Evolutionary conservation across 2,329 filamentous ascomycete species (phyloP).

Genomic region (Dactylellina cionopaga): DNA sequence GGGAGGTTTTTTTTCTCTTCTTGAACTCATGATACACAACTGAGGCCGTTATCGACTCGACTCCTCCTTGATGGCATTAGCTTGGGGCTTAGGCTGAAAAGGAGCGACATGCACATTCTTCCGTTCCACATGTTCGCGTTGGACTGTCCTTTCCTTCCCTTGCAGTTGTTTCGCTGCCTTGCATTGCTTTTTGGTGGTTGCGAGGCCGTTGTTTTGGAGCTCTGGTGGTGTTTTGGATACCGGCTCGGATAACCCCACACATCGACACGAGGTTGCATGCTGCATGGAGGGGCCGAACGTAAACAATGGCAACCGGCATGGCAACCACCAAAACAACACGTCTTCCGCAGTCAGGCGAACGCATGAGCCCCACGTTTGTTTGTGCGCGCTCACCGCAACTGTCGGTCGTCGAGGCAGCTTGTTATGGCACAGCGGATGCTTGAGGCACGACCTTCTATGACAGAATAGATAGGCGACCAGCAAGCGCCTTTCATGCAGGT

Average conservation of each 20-base stretch:
- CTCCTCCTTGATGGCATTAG: conserved; percentile 27
- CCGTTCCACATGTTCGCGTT: conserved; percentile 20
- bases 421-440: too few species aligned
- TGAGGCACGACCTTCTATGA: too few species aligned
- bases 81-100: conserved; percentile 26
- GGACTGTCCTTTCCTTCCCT: neutral
- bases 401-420: conserved; percentile 3
- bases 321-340: conserved; percentile 51
- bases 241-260: conserved; percentile 42
- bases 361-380: conserved; percentile 22
- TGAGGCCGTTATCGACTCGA: conserved; percentile 27
- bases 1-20: neutral
- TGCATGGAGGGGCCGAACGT: conserved; percentile 42
- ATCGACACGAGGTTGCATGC: conserved; percentile 3
- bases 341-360: conserved; percentile 29
- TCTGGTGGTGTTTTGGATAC: conserved; percentile 30
- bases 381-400: too few species aligned
- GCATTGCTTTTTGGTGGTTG: too few species aligned
- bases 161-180: conserved; percentile 16
- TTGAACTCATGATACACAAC: conserved; percentile 35
- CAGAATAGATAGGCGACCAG: conserved; percentile 42
- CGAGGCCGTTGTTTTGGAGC: conserved; percentile 27
- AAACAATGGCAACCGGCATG: conserved; percentile 31
- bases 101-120: neutral
- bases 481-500: conserved; percentile 50